These are phyloP conservation scores for Cladobotryum mycophilum DNA, from an alignment of 2,329 filamentous ascomycete species.

Conservation along the genomic window DNA sequence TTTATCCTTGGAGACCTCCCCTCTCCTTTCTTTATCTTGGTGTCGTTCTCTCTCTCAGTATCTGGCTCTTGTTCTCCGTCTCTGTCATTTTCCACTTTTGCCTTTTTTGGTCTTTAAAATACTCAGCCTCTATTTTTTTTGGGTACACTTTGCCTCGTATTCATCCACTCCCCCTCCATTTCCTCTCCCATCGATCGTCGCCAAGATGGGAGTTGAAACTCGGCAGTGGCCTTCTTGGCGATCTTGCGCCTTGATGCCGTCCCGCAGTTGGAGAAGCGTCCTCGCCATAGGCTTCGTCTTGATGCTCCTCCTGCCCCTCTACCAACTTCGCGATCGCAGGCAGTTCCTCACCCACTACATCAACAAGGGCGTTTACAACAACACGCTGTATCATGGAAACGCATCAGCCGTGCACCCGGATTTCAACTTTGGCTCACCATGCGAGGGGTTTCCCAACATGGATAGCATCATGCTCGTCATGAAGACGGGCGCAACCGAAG, in stretches of 20 bases:
- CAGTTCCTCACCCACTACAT: slow-evolving; percentile 27
- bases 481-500: slow-evolving; percentile 54
- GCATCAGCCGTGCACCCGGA: slow-evolving; percentile 26
- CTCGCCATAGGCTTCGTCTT: slow-evolving; percentile 21
- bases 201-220: slow-evolving; percentile 13
- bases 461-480: slow-evolving; percentile 45
- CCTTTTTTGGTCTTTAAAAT: not conserved
- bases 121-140: too few species aligned
- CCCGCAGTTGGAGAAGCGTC: slow-evolving; percentile 23
- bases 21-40: not conserved
- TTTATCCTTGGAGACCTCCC: not conserved
- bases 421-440: slow-evolving; percentile 32
- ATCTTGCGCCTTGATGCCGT: slow-evolving; percentile 12
- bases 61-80: not conserved
- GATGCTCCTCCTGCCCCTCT: slow-evolving; percentile 26
- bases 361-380: slow-evolving; percentile 29
- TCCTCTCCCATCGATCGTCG: not conserved
- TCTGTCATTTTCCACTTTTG: not conserved
- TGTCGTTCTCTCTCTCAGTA: not conserved
- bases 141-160: not conserved
- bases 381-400: slow-evolving; percentile 33
- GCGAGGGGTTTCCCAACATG: slow-evolving; percentile 36
- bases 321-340: slow-evolving; percentile 22
- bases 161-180: not conserved
- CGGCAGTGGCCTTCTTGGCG: slow-evolving; percentile 11